Percentiles rank a stretch among this genome's conserved stretches.
phyloP scores from a whole-genome alignment of 2,329 filamentous ascomycete genomes.

The Penicillium olsonii region DNA sequence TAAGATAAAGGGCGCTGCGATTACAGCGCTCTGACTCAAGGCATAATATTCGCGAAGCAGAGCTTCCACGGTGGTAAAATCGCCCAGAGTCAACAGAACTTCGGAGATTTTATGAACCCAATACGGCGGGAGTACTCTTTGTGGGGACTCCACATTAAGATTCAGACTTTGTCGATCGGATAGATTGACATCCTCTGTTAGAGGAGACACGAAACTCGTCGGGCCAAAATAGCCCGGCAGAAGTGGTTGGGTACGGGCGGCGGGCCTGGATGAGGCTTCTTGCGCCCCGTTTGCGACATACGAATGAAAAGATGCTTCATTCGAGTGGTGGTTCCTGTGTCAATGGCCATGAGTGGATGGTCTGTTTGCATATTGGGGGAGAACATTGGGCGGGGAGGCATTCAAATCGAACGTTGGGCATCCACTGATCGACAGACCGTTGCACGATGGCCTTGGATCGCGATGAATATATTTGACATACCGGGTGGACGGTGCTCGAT shows the following conservation, averaged over 20 bases:
- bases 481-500: slow-evolving; percentile 8
- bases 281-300: not conserved
- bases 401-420: too few species aligned
- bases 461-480: slow-evolving; percentile 1
- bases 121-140: slow-evolving; percentile 20
- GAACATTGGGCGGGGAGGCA: not conserved
- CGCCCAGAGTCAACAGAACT: slow-evolving; percentile 16
- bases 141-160: slow-evolving; percentile 9
- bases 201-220: slow-evolving; percentile 34
- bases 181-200: slow-evolving; percentile 26
- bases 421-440: not conserved
- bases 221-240: slow-evolving; percentile 36
- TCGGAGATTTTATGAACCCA: slow-evolving; percentile 24
- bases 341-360: not conserved
- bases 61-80: slow-evolving; percentile 18
- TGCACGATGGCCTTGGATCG: not conserved
- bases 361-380: not conserved
- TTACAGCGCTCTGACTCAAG: slow-evolving; percentile 34
- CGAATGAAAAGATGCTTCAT: slow-evolving; percentile 2
- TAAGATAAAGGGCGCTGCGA: slow-evolving; percentile 38
- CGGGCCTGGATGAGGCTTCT: slow-evolving; percentile 5
- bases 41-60: slow-evolving; percentile 25
- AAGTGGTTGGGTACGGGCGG: slow-evolving; percentile 15
- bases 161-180: slow-evolving; percentile 15
- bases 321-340: slow-evolving; percentile 4